A percentile compares a stretch with the other conserved stretches of the same genome.
Conservation (phyloP, 179 eudicot species). For the Beta macrorhiza region DNA sequence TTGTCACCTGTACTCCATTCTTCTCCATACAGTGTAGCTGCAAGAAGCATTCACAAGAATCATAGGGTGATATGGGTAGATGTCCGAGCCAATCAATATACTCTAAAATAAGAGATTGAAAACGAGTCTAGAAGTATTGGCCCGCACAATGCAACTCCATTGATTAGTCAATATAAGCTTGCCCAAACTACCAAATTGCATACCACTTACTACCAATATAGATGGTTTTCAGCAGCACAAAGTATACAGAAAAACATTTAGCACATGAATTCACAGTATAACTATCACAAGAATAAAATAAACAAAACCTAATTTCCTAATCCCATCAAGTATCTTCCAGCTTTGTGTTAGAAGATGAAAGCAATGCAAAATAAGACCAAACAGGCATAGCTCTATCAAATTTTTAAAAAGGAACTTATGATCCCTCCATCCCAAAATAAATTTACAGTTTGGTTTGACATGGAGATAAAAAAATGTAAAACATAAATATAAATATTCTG, state of each 20-base stretch:
- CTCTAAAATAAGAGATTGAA: not conserved
- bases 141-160: conserved; percentile 3
- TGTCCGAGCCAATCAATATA: not conserved
- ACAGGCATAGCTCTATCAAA: not conserved
- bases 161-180: not conserved
- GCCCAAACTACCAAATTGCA: not conserved
- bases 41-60: conserved; percentile 12
- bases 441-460: not conserved
- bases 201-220: not conserved
- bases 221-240: not conserved
- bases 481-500: too few species aligned
- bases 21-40: conserved; percentile 86
- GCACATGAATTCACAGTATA: not conserved
- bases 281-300: not conserved
- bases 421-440: not conserved
- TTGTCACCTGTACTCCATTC: conserved; percentile 52
- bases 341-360: not conserved
- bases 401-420: not conserved
- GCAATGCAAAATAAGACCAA: not conserved
- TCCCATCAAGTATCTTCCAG: not conserved
- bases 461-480: too few species aligned
- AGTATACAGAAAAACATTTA: not conserved
- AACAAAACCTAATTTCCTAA: not conserved
- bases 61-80: not conserved
- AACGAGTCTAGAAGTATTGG: conserved; percentile 4